Percentiles rank a stretch among this genome's conserved stretches.
phyloP scores from a whole-genome alignment of 2,329 filamentous ascomycete species.

The Epichloe elymi region DNA sequence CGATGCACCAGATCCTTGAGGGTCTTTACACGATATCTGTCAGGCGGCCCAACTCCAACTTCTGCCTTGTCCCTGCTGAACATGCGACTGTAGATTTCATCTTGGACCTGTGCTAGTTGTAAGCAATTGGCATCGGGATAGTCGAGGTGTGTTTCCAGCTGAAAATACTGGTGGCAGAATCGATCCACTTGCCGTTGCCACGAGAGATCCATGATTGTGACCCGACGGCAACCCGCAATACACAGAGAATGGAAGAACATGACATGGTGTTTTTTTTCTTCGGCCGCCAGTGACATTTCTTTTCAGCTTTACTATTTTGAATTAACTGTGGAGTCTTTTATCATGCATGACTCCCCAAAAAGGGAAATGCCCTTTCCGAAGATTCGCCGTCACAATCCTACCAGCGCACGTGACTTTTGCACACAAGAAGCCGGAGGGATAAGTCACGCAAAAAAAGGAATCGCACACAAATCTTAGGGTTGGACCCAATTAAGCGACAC shows the following conservation, averaged over 20 bases:
- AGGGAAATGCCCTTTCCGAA: not conserved
- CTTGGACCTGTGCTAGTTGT: conserved; percentile 48
- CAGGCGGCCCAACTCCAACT: conserved; percentile 48
- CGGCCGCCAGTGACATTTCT: not conserved
- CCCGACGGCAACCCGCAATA: not conserved
- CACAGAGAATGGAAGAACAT: not conserved
- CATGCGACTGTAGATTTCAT: conserved; percentile 49
- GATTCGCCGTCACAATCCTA: not conserved
- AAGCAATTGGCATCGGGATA: conserved; percentile 50
- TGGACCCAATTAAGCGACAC: conserved; percentile 32
- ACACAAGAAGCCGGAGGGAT: not conserved
- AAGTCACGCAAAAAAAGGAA: not conserved
- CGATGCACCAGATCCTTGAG: conserved; percentile 58
- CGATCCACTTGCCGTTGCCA: conserved; percentile 23
- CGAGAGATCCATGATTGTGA: not conserved
- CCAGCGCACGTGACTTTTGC: not conserved
- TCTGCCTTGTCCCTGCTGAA: conserved; percentile 46
- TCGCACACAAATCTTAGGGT: conserved; percentile 26
- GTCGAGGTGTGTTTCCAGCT: conserved; percentile 52
- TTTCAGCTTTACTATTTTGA: not conserved
- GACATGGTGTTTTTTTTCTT: not conserved
- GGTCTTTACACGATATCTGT: conserved; percentile 55
- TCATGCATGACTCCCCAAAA: not conserved
- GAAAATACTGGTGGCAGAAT: conserved; percentile 66
- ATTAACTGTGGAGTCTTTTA: too few species aligned